A percentile compares a stretch with the other conserved stretches of the same genome.
Conservation (phyloP, 2,329 filamentous ascomycete genomes). For the Hyphodiscus sp. region DNA sequence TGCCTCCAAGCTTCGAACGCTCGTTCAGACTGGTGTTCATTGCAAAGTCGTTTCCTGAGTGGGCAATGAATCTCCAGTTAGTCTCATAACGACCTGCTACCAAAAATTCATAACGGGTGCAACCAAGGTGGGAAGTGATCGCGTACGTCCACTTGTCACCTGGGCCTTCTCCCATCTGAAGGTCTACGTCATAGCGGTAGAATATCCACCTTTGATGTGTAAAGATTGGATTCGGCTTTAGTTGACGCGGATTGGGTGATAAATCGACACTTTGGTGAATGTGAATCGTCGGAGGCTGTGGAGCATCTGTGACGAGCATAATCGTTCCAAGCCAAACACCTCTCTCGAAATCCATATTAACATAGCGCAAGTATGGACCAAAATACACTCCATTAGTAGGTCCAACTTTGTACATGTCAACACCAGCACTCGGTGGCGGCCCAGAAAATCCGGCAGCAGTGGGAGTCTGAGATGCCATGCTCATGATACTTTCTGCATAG, state of each 20-base stretch:
- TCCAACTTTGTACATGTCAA: conserved; percentile 88
- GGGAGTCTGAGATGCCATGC: conserved; percentile 68
- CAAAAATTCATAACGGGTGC: conserved; percentile 96
- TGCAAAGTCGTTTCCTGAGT: conserved; percentile 94
- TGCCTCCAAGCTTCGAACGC: conserved; percentile 75
- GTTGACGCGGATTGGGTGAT: conserved; percentile 84
- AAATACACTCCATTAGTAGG: conserved; percentile 98
- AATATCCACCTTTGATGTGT: conserved; percentile 93
- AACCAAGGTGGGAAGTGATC: conserved; percentile 92
- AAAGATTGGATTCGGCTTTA: conserved; percentile 75
- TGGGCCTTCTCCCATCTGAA: conserved; percentile 78
- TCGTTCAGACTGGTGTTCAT: conserved; percentile 82
- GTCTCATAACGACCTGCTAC: conserved; percentile 86
- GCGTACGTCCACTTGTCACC: conserved; percentile 95
- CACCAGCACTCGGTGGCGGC: conserved; percentile 79
- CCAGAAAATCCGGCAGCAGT: conserved; percentile 78
- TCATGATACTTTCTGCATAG: conserved; percentile 81
- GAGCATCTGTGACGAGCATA: conserved; percentile 82
- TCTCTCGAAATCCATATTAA: conserved; percentile 92
- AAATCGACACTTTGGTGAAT: conserved; percentile 85
- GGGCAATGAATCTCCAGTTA: conserved; percentile 92
- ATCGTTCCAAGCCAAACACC: conserved; percentile 92
- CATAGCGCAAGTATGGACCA: conserved; percentile 89
- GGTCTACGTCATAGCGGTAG: conserved; percentile 86
- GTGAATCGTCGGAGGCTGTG: conserved; percentile 92